Percentiles rank a stretch among this genome's conserved stretches.
These are phyloP conservation scores for Plasmodium berghei DNA, from an alignment of 169 alveolate species.

Conservation along the genomic window DNA sequence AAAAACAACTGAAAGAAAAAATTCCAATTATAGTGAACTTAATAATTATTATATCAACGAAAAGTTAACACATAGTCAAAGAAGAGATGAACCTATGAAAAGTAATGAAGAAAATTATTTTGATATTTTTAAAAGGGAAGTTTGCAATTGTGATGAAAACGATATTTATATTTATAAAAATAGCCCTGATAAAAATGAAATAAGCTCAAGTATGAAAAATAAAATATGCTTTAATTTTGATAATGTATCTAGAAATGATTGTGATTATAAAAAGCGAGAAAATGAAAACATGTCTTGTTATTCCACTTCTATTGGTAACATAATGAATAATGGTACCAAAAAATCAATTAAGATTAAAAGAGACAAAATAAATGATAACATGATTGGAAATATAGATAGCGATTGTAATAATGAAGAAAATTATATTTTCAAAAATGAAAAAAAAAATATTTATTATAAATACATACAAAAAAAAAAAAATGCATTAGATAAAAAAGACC, in stretches of 20 bases:
- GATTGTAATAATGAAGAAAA: background rate
- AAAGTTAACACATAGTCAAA: background rate
- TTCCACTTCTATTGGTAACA: background rate
- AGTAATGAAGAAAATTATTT: conserved; percentile 5
- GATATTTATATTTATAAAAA: background rate
- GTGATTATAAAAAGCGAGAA: background rate
- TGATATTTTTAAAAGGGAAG: background rate
- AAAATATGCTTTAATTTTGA: background rate
- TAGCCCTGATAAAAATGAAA: background rate
- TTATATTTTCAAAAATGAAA: background rate
- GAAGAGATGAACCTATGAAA: background rate
- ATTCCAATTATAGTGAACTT: too few relatives aligned
- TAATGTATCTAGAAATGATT: background rate
- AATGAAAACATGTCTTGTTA: background rate
- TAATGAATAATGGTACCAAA: background rate
- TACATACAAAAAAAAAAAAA: background rate
- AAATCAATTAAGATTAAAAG: background rate
- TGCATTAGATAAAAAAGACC: background rate
- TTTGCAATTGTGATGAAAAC: background rate
- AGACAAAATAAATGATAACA: background rate
- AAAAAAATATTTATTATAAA: background rate
- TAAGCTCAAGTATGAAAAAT: background rate
- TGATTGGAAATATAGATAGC: background rate
- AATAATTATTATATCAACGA: too few relatives aligned
- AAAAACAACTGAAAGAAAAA: too few relatives aligned